These are phyloP conservation scores for Corylus heterophylla DNA, from an alignment of 306 rosid genomes.

Conservation along the genomic window DNA sequence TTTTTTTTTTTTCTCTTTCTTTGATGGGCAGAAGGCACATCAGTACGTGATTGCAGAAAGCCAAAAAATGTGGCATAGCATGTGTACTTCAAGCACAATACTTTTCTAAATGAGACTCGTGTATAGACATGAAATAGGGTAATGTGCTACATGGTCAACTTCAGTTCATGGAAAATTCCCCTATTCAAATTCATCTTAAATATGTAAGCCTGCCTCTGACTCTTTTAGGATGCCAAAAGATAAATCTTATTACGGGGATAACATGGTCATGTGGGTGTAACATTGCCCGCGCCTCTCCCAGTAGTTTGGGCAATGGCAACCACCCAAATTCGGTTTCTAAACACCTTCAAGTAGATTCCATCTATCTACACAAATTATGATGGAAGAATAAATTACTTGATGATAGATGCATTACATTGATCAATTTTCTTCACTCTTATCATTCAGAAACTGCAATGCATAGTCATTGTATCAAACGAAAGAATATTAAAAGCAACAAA, in stretches of 20 bases:
- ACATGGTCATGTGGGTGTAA: background rate
- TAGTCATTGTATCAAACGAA: background rate
- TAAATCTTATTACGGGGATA: background rate
- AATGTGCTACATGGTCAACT: background rate
- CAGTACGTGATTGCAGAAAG: background rate
- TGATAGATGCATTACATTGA: background rate
- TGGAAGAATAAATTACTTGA: background rate
- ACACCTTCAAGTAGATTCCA: background rate
- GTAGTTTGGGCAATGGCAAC: background rate
- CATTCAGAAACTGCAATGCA: background rate
- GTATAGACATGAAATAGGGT: background rate
- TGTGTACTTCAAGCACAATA: background rate
- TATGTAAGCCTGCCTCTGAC: too few relatives aligned
- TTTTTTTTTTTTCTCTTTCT: too few relatives aligned
- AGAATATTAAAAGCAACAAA: constrained; percentile 7
- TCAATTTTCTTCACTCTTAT: background rate
- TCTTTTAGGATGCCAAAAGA: too few relatives aligned
- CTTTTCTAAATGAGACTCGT: background rate
- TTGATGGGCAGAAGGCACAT: background rate
- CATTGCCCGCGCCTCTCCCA: background rate
- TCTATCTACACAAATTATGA: background rate
- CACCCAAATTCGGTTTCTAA: background rate
- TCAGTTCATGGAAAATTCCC: background rate
- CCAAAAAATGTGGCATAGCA: background rate
- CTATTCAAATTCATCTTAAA: too few relatives aligned